These are phyloP conservation scores for Ganoderma leucocontextum DNA, from an alignment of 1,284 basidiomycete species.

Conservation along the genomic window DNA sequence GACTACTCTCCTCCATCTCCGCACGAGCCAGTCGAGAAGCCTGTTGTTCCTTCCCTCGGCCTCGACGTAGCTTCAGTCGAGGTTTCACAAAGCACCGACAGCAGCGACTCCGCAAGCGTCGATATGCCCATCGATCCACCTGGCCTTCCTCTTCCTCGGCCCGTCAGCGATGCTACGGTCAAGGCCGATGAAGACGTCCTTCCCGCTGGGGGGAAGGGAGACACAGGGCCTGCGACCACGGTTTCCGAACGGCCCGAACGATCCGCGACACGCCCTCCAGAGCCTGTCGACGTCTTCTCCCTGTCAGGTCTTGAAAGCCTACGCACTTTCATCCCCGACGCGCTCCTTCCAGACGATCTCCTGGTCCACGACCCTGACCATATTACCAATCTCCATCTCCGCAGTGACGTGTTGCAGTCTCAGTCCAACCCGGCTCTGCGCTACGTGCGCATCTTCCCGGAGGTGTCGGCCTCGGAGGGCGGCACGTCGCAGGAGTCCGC, in stretches of 20 bases:
- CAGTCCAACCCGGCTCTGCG: conserved; percentile 7
- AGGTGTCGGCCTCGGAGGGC: not conserved
- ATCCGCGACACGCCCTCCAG: too few species aligned
- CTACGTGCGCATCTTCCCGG: conserved; percentile 37
- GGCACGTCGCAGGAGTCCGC: not conserved
- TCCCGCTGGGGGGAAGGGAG: not conserved
- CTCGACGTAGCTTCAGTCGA: not conserved
- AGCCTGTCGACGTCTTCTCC: conserved; percentile 12
- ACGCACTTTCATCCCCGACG: conserved; percentile 38
- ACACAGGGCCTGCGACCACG: not conserved
- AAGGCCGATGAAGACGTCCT: too few species aligned
- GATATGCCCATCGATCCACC: conserved; percentile 10
- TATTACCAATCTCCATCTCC: not conserved
- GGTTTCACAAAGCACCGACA: too few species aligned
- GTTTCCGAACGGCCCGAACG: too few species aligned
- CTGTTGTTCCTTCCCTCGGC: not conserved
- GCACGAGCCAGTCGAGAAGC: not conserved
- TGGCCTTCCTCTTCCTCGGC: not conserved
- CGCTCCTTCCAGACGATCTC: conserved; percentile 42
- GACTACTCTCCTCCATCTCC: not conserved
- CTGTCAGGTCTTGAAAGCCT: conserved; percentile 31
- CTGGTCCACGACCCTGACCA: conserved; percentile 39
- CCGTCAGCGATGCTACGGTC: not conserved
- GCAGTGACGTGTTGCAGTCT: not conserved
- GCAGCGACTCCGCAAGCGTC: not conserved